phyloP scores from a whole-genome alignment of 306 rosid species.

The Carpinus fangiana region DNA sequence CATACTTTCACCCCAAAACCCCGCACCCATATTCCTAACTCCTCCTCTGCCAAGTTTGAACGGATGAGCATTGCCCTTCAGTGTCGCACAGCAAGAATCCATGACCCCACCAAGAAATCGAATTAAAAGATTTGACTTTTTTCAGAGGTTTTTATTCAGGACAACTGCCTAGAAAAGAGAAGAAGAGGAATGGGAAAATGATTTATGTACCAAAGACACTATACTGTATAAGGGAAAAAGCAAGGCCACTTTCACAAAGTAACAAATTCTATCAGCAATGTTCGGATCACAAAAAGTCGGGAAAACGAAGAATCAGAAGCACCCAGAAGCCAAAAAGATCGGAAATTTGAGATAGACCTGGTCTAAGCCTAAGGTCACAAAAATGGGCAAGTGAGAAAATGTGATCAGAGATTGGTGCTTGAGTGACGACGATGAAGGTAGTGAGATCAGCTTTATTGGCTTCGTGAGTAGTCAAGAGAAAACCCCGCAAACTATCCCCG shows the following conservation, averaged over 20 bases:
- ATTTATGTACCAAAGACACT: not conserved
- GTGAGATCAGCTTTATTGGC: not conserved
- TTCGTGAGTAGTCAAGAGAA: slow-evolving; percentile 24
- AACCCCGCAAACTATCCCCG: slow-evolving; percentile 5
- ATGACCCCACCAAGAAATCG: slow-evolving; percentile 27
- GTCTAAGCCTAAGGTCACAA: not conserved
- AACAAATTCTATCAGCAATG: slow-evolving; percentile 2
- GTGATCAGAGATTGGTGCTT: not conserved
- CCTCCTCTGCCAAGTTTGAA: slow-evolving; percentile 16
- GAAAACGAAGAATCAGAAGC: not conserved
- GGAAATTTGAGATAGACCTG: not conserved
- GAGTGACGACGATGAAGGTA: not conserved
- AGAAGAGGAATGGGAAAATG: not conserved
- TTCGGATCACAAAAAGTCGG: slow-evolving; percentile 11
- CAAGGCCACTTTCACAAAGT: slow-evolving; percentile 10
- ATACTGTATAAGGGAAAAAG: not conserved
- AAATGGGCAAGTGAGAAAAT: not conserved
- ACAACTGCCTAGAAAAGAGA: not conserved
- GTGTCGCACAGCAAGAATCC: slow-evolving; percentile 50
- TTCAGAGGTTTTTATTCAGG: slow-evolving; percentile 5
- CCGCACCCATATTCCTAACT: slow-evolving; percentile 35
- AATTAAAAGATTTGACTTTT: slow-evolving; percentile 8
- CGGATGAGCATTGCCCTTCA: slow-evolving; percentile 38
- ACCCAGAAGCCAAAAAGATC: not conserved
- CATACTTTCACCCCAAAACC: slow-evolving; percentile 56